phyloP scores from a whole-genome alignment of 495 filamentous ascomycete genomes.

The Parathielavia hyrcaniae region DNA sequence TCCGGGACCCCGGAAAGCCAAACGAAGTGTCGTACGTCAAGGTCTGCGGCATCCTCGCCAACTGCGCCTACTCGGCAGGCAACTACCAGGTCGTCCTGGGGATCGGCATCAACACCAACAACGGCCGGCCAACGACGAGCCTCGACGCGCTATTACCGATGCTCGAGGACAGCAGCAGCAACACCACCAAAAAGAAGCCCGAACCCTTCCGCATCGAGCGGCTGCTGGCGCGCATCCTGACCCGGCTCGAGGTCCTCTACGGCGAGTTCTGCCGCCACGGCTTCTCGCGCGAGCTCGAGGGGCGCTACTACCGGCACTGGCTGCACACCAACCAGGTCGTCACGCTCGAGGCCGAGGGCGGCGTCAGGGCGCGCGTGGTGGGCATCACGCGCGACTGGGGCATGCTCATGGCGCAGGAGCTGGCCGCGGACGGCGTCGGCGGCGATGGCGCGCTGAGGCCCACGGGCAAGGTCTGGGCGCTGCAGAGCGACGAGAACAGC shows the following conservation, averaged over 20 bases:
- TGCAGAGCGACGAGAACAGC: slow-evolving; percentile 96
- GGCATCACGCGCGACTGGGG: slow-evolving; percentile 89
- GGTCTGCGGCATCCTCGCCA: slow-evolving; percentile 89
- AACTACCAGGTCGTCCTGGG: slow-evolving; percentile 85
- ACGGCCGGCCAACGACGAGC: slow-evolving; percentile 79
- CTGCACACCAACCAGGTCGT: slow-evolving; percentile 87
- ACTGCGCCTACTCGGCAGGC: slow-evolving; percentile 69
- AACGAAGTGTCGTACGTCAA: slow-evolving; percentile 66
- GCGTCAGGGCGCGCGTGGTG: slow-evolving; percentile 68
- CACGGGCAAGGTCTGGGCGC: slow-evolving; percentile 71
- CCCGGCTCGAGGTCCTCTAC: slow-evolving; percentile 73
- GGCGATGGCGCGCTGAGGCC: slow-evolving; percentile 37
- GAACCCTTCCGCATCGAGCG: slow-evolving; percentile 68
- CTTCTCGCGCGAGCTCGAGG: slow-evolving; percentile 65
- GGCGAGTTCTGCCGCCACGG: slow-evolving; percentile 63
- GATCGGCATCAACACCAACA: slow-evolving; percentile 83
- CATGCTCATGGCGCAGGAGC: slow-evolving; percentile 73
- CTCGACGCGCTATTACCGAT: slow-evolving; percentile 63
- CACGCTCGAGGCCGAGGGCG: slow-evolving; percentile 76
- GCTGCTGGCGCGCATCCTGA: slow-evolving; percentile 75
- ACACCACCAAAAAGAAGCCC: slow-evolving; percentile 17
- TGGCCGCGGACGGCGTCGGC: slow-evolving; percentile 57
- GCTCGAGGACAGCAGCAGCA: neutral
- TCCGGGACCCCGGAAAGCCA: slow-evolving; percentile 60
- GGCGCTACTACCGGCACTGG: slow-evolving; percentile 79